phyloP scores from a whole-genome alignment of 768 basidiomycete species.

The Tephrocybe sp. region DNA sequence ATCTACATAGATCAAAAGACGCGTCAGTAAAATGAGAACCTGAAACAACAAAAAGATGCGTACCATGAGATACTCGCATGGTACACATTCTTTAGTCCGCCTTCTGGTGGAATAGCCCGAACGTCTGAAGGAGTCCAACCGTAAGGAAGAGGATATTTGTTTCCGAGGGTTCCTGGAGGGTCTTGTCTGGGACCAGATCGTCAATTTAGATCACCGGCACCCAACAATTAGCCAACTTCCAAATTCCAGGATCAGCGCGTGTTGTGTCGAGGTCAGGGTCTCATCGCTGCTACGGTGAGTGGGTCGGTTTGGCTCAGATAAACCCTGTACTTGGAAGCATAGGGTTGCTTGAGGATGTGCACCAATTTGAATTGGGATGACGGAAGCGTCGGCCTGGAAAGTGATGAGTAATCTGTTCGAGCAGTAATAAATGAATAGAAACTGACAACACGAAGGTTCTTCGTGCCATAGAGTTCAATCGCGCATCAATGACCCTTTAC shows the following conservation, averaged over 20 bases:
- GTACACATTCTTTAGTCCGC: slow-evolving; percentile 49
- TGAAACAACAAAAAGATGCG: slow-evolving; percentile 18
- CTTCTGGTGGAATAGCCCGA: slow-evolving; percentile 55
- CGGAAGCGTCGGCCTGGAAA: no score
- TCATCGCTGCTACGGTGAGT: slow-evolving; percentile 40
- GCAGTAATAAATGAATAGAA: no score
- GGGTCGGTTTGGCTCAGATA: no score
- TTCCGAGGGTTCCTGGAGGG: slow-evolving; percentile 33
- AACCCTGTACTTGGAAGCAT: no score
- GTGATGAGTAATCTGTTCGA: no score
- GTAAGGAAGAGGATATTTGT: slow-evolving; percentile 46
- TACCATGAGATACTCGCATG: slow-evolving; percentile 63
- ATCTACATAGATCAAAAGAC: slow-evolving; percentile 39
- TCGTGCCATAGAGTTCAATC: no score
- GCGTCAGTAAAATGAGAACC: background rate
- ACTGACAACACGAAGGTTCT: no score
- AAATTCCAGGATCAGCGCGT: slow-evolving; percentile 52
- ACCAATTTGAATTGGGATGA: no score
- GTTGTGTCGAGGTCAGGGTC: slow-evolving; percentile 42
- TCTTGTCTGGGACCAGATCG: slow-evolving; percentile 34
- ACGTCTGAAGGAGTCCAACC: slow-evolving; percentile 54
- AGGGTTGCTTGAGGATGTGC: no score
- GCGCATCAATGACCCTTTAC: no score
- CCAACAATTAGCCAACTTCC: slow-evolving; percentile 40
- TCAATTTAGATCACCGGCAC: slow-evolving; percentile 12